Evolutionary conservation across 768 basidiomycete species (phyloP), one percentile per base, ranked within the genome.

Genomic region (Xerocomellus amylosporus): DNA sequence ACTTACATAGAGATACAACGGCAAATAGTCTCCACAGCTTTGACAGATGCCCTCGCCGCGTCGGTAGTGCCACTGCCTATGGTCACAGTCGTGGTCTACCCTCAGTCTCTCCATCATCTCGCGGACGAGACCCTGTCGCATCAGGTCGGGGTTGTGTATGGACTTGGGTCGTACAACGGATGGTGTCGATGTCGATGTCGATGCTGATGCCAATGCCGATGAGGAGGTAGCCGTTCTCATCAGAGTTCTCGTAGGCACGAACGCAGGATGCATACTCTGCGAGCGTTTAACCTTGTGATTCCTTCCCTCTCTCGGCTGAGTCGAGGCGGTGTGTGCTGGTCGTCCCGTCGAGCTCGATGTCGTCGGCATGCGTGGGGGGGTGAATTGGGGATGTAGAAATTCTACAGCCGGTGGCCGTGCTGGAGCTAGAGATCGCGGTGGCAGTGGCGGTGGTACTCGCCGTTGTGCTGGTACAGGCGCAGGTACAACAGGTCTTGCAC

Each of bases 41-140:
- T 82, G 76, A 48, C 84, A 85, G 10, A 26, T 46, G 5, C 77
- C 79, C 0, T 72, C 74, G 0, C 81, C 82, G 2, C 63, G 2
- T 0, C 75, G 70, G 37, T 75, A 75, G 24, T 59, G 66, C 83
- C 84, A 86, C 0, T n/a, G 46, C 43, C 67, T 69, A 4, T 75
- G 70, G 12, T 55, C 17, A 53, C 86, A 88, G 3, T 83, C 75
- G 61, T 87, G 87, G 54, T 82, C 77, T 6, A 71, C 67, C 9
- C 82, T 68, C 38, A 87, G 69, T 5, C 71, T 54, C 2, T 73
- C 74, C 46, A 71, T 71, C 59, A 64, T 71, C 39, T 68, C 60
- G 13, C 38, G 60, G 3, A 78, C 67, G 45, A 67, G 58, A 31
- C 54, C 54, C 24, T 60, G 58, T 30, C 64, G 60, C 46, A 9